These are phyloP conservation scores for Geotrichum cucujoidarum DNA, from an alignment of 1,139 yeast species.

Conservation along the genomic window DNA sequence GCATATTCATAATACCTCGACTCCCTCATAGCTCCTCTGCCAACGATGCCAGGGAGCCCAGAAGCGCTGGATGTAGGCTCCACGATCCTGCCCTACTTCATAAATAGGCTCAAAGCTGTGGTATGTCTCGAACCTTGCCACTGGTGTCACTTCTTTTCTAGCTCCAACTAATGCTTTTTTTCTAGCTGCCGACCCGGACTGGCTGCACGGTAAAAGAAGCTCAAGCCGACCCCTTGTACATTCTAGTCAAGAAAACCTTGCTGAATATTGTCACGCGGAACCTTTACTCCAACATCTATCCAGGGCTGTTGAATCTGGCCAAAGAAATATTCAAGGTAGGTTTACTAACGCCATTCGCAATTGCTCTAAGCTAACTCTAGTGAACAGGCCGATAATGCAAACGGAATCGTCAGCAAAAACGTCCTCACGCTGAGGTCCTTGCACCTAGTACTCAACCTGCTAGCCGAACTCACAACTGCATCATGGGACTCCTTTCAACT, in stretches of 20 bases:
- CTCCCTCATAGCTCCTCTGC: background rate
- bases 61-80: slow-evolving; percentile 8
- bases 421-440: slow-evolving; percentile 15
- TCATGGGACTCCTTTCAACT: slow-evolving; percentile 17
- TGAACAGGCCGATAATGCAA: slow-evolving; percentile 16
- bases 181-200: slow-evolving; percentile 29
- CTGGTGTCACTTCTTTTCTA: no score
- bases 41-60: slow-evolving; percentile 5
- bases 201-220: slow-evolving; percentile 30
- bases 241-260: slow-evolving; percentile 17
- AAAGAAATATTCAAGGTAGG: slow-evolving; percentile 19
- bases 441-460: slow-evolving; percentile 10
- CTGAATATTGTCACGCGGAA: slow-evolving; percentile 14
- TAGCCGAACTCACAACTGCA: slow-evolving; percentile 17
- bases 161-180: background rate
- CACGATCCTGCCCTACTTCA: slow-evolving; percentile 18
- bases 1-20: no score
- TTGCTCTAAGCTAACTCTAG: background rate
- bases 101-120: slow-evolving; percentile 13
- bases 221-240: slow-evolving; percentile 22
- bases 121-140: slow-evolving; percentile 16
- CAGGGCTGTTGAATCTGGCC: slow-evolving; percentile 14
- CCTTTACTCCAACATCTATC: slow-evolving; percentile 17
- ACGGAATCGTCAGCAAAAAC: slow-evolving; percentile 10
- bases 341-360: background rate